Conservation (phyloP, 306 rosid genomes). For the Quercus parvula region DNA sequence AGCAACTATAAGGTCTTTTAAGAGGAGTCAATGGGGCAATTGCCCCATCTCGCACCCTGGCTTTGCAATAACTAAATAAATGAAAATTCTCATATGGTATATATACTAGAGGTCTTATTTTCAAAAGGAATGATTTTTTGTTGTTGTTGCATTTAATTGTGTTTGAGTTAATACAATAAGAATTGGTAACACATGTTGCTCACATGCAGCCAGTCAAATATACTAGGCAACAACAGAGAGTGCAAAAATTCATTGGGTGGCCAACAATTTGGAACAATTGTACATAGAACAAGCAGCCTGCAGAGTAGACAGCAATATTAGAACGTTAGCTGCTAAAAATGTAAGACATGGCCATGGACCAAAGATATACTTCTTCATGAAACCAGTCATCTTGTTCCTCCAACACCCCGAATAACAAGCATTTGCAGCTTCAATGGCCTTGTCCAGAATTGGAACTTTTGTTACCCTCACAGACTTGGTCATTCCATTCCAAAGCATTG, state of each 20-base stretch:
- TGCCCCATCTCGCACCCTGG: too few relatives aligned
- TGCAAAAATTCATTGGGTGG: not conserved
- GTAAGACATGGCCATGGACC: constrained; percentile 7
- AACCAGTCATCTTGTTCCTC: not conserved
- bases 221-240: not conserved
- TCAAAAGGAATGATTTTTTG: too few relatives aligned
- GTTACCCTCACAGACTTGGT: constrained; percentile 8
- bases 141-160: too few relatives aligned
- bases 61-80: too few relatives aligned
- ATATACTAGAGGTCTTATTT: too few relatives aligned
- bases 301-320: not conserved
- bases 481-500: constrained; percentile 11
- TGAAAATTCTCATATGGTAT: too few relatives aligned
- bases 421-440: constrained; percentile 4
- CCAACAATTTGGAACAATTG: not conserved
- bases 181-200: not conserved
- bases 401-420: not conserved
- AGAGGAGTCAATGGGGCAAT: too few relatives aligned
- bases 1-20: too few relatives aligned
- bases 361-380: not conserved
- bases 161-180: not conserved
- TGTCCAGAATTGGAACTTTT: not conserved
- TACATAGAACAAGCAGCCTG: not conserved
- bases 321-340: not conserved
- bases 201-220: not conserved